Evolutionary conservation across 73 alveolate genomes (phyloP).

Genomic region (Stentor coeruleus): DNA sequence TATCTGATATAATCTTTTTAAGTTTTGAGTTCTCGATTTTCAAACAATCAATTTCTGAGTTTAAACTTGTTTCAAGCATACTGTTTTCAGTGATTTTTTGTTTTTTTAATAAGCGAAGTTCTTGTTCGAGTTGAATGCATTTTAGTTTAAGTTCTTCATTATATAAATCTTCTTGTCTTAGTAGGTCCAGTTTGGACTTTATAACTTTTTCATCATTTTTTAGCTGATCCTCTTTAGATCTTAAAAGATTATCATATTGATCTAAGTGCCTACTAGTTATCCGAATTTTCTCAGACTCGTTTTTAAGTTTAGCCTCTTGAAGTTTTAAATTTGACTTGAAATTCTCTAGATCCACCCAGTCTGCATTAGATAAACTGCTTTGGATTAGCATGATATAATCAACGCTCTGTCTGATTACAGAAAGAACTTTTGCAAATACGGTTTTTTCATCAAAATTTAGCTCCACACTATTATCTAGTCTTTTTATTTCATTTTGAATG

Average conservation of each 20-base stretch:
- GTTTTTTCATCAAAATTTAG: not conserved
- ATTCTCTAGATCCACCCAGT: not conserved
- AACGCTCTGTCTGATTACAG: not conserved
- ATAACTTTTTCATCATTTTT: not conserved
- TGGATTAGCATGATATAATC: not conserved
- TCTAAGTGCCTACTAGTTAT: not conserved
- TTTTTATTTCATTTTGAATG: not conserved
- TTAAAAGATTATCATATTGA: not conserved
- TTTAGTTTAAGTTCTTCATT: not conserved
- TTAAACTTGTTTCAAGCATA: not conserved
- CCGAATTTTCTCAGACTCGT: not conserved
- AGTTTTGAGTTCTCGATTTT: not conserved
- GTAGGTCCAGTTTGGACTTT: not conserved
- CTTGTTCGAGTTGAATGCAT: not conserved
- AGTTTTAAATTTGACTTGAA: not conserved
- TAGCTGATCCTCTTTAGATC: not conserved
- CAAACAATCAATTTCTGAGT: not conserved
- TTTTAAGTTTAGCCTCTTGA: not conserved
- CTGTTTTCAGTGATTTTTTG: not conserved
- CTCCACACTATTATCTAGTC: not conserved
- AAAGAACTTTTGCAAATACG: not conserved
- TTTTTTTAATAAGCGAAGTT: not conserved
- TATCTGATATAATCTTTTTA: no score
- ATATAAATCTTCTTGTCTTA: not conserved
- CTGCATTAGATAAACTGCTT: not conserved